Percentiles rank a stretch among this genome's conserved stretches.
Evolutionary conservation across 352 stramenopile genomes (phyloP).

Genomic region (Phytophthora quininea): DNA sequence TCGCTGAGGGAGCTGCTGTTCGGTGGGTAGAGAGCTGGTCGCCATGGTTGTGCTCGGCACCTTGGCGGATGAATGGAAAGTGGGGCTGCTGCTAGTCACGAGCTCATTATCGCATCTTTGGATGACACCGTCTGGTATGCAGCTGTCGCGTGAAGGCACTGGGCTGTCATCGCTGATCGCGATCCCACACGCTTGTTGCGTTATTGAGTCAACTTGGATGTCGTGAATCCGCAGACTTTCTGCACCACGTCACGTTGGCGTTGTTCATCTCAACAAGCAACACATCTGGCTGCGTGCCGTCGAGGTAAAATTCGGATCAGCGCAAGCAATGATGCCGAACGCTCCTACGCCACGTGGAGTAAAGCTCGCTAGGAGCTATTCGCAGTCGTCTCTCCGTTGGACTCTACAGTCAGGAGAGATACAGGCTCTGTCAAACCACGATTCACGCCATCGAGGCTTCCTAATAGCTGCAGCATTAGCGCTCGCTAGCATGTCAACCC

Average conservation of each 20-base stretch:
- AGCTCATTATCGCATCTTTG: neutral
- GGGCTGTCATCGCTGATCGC: conserved; percentile 1
- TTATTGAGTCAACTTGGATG: neutral
- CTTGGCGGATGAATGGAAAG: neutral
- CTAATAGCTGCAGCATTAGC: too few relatives aligned
- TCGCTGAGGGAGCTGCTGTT: conserved; percentile 5
- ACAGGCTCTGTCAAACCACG: too few relatives aligned
- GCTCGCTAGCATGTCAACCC: too few relatives aligned
- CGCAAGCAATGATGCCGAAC: too few relatives aligned
- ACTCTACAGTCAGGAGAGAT: too few relatives aligned
- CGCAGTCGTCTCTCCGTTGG: too few relatives aligned
- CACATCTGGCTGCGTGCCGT: too few relatives aligned
- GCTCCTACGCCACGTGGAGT: too few relatives aligned
- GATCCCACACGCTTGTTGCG: neutral
- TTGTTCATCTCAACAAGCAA: too few relatives aligned
- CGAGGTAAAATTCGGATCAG: too few relatives aligned
- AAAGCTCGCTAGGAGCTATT: too few relatives aligned
- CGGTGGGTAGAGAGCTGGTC: conserved; percentile 5
- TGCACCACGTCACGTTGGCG: neutral
- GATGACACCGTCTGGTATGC: neutral
- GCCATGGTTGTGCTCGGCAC: conserved; percentile 1
- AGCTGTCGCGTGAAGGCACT: neutral
- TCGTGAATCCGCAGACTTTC: neutral
- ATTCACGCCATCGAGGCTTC: too few relatives aligned
- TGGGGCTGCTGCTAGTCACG: neutral